Conservation (phyloP, 2,329 filamentous ascomycete species). For the Ascosphaera aggregata region DNA sequence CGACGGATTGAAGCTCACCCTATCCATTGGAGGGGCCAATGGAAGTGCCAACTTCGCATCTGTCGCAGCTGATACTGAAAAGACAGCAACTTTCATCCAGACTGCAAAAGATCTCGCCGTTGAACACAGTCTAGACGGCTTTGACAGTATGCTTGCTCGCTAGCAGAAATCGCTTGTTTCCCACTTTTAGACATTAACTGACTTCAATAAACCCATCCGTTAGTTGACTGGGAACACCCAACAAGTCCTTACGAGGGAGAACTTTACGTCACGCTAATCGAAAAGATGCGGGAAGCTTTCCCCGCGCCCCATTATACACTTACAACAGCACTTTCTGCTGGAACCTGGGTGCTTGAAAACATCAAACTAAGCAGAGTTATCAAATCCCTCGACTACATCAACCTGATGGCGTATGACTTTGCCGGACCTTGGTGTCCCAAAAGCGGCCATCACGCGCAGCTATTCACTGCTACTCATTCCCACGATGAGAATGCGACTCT, state of each 20-base stretch:
- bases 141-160: conserved; percentile 38
- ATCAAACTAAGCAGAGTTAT: conserved; percentile 42
- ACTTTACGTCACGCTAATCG: conserved; percentile 47
- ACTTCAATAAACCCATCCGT: conserved; percentile 3
- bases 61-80: conserved; percentile 36
- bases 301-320: conserved; percentile 45
- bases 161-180: too few relatives aligned
- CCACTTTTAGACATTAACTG: too few relatives aligned
- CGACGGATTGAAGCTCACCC: conserved; percentile 45
- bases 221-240: conserved; percentile 68
- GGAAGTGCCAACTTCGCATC: conserved; percentile 43
- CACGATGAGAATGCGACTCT: conserved; percentile 31
- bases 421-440: conserved; percentile 44
- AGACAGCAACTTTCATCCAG: conserved; percentile 45
- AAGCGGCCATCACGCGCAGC: conserved; percentile 53
- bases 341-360: conserved; percentile 39
- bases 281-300: conserved; percentile 41
- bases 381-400: conserved; percentile 48
- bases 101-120: conserved; percentile 45
- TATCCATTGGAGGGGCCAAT: conserved; percentile 50
- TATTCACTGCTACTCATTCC: conserved; percentile 33
- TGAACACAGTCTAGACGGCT: conserved; percentile 46
- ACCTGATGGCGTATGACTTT: conserved; percentile 65
- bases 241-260: conserved; percentile 39
- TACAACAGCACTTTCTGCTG: conserved; percentile 48